Percentiles rank a stretch among this genome's conserved stretches.
These are phyloP conservation scores for Yarrowia keelungensis DNA, from an alignment of 805 yeast species.

Conservation along the genomic window DNA sequence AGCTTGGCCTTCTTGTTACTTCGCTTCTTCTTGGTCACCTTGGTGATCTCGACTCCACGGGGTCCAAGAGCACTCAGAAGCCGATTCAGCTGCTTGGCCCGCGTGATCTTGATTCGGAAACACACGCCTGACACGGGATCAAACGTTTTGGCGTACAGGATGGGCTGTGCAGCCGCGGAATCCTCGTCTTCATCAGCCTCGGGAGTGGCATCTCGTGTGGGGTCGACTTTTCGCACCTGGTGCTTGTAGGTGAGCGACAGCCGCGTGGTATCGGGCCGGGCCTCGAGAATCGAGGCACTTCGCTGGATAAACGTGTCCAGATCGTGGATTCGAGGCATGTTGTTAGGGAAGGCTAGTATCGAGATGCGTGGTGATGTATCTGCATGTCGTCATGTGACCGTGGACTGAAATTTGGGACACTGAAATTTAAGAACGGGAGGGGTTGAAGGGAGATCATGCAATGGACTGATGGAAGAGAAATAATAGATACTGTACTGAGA, in stretches of 20 bases:
- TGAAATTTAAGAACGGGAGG: too few relatives aligned
- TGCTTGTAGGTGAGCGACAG: conserved; percentile 51
- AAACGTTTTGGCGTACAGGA: conserved; percentile 62
- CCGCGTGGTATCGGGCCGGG: conserved; percentile 51
- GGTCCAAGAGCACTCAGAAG: conserved; percentile 73
- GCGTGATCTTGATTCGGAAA: conserved; percentile 63
- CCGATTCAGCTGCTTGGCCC: conserved; percentile 76
- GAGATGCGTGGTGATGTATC: neutral
- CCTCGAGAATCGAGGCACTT: conserved; percentile 53
- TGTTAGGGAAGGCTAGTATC: neutral
- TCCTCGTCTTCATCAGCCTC: conserved; percentile 23
- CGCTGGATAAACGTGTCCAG: conserved; percentile 54
- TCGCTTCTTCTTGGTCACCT: conserved; percentile 29
- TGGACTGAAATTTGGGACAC: too few relatives aligned
- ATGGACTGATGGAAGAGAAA: too few relatives aligned
- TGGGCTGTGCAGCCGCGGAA: conserved; percentile 47
- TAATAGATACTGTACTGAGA: too few relatives aligned
- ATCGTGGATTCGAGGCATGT: conserved; percentile 37
- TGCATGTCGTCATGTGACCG: neutral
- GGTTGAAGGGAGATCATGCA: too few relatives aligned
- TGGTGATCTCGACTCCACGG: conserved; percentile 44
- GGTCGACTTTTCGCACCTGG: conserved; percentile 26
- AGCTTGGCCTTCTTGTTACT: conserved; percentile 22
- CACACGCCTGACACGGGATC: conserved; percentile 71
- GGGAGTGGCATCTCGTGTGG: neutral